Evolutionary conservation across 2,329 filamentous ascomycete species (phyloP).

Genomic region (Ophiostoma pallidulum): DNA sequence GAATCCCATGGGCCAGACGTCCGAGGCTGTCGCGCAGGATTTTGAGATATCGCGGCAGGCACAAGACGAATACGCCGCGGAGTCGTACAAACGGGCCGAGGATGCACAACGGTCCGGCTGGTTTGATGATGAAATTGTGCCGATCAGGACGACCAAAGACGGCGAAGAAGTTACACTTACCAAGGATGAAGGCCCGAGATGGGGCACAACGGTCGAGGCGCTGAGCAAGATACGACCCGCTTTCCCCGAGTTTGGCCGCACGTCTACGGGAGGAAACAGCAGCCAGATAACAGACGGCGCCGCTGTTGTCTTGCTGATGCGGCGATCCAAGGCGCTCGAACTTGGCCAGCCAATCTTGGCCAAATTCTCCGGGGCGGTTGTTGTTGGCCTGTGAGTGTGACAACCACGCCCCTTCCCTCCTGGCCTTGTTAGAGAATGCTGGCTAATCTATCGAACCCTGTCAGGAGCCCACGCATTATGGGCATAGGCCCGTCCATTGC

Average conservation of each 20-base stretch:
- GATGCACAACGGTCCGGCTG: conserved; percentile 78
- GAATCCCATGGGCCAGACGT: conserved; percentile 97
- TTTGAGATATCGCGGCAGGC: conserved; percentile 70
- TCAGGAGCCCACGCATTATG: conserved; percentile 74
- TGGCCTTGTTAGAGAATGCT: neutral
- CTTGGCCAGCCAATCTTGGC: conserved; percentile 83
- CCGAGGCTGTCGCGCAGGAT: conserved; percentile 85
- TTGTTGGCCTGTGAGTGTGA: conserved; percentile 56
- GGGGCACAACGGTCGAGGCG: conserved; percentile 74
- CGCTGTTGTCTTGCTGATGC: conserved; percentile 84
- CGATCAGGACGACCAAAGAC: conserved; percentile 71
- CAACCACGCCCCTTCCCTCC: neutral
- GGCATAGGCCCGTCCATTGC: conserved; percentile 72
- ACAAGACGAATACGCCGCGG: conserved; percentile 78
- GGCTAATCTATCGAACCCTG: neutral
- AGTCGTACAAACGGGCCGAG: conserved; percentile 80
- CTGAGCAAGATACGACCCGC: conserved; percentile 78
- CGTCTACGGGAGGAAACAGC: conserved; percentile 83
- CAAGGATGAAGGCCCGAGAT: conserved; percentile 79
- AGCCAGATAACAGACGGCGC: conserved; percentile 94
- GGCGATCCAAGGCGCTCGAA: conserved; percentile 76
- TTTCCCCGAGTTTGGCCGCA: conserved; percentile 79
- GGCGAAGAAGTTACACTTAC: conserved; percentile 67
- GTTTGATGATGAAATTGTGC: conserved; percentile 89
- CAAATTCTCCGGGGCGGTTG: conserved; percentile 86